Base-by-base conservation (phyloP, 371 early-diverging fungal species). In the Mortierella polycephala region DNA sequence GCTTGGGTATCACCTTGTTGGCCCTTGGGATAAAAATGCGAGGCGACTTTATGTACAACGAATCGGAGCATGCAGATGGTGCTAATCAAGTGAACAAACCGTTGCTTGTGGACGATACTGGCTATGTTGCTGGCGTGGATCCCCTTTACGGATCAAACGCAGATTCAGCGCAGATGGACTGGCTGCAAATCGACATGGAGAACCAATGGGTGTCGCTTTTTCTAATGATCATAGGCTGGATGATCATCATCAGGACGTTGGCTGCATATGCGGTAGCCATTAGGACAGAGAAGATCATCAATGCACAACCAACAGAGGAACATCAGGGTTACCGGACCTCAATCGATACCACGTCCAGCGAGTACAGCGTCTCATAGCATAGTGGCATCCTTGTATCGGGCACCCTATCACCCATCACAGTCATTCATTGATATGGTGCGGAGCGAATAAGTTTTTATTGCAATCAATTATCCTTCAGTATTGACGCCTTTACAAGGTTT, bases 151-250 rank as follows among this genome's bases (percentile, higher is more conserved):
- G 56, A 18, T 30, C 60, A 1, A 46, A 37, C 1, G 61, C 66
- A 11, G 71, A 60, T 20, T 59, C 64, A 13, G 68, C 23, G 0
- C 58, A 64, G 62, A 66, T 69, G 52, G 64, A 70, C 23, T 75
- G 71, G 76, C 23, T 71, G 0, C 71, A 62, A 14, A 44, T 55
- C 3, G 66, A 66, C 5, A 49, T 64, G 18, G 72, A 71, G 56
- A 64, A n/a, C 39, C 72, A 67, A 14, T 71, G 65, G 64, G 69
- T 65, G 3, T 67, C 72, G 6, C 23, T 77, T 45, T 46, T 87
- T 4, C 60, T 89, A 23, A 89, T 89, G 85, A 69, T 89, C 20
- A 40, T 82, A 9, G 89, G 89, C 12, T 89, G 87, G 87, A 77
- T 86, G 60, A 81, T 89, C 23, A 82, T 89, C 12, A 74, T 87